phyloP scores from a whole-genome alignment of 169 alveolate species.

The Theileria sp. region DNA sequence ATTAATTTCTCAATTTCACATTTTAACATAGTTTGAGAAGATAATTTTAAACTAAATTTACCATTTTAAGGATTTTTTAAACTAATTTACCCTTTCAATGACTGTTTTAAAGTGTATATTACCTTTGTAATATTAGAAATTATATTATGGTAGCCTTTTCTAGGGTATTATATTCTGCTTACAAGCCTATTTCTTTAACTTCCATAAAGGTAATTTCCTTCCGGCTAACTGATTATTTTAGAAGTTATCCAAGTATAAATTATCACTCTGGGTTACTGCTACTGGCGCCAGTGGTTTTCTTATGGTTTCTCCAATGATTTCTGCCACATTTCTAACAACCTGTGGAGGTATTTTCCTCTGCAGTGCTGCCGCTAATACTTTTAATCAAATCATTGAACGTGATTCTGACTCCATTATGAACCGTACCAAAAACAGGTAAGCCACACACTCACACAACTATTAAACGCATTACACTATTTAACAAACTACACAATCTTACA shows the following conservation, averaged over 20 bases:
- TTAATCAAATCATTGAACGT: constrained; percentile 75
- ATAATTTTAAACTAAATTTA: no score
- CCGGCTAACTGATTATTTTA: not conserved
- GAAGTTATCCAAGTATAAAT: constrained; percentile 59
- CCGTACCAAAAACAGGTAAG: constrained; percentile 75
- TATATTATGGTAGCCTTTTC: constrained; percentile 15
- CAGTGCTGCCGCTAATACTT: constrained; percentile 74
- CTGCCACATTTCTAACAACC: constrained; percentile 28
- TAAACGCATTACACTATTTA: not conserved
- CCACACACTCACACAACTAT: not conserved
- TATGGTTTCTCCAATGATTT: constrained; percentile 56
- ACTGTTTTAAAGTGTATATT: no score
- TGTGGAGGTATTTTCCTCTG: constrained; percentile 74
- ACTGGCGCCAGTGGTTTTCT: constrained; percentile 77
- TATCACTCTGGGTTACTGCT: constrained; percentile 77
- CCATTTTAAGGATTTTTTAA: not conserved
- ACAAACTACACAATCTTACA: no score
- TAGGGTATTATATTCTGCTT: not conserved
- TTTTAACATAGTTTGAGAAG: not conserved
- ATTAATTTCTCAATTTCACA: not conserved
- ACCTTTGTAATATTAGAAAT: not conserved
- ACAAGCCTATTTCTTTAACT: constrained; percentile 1
- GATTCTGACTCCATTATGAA: constrained; percentile 69
- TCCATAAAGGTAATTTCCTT: constrained; percentile 3
- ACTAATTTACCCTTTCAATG: not conserved